A percentile compares a stretch with the other conserved stretches of the same genome.
Conservation (phyloP, 2,329 filamentous ascomycete species). For the Pseudogymnoascus sp. region DNA sequence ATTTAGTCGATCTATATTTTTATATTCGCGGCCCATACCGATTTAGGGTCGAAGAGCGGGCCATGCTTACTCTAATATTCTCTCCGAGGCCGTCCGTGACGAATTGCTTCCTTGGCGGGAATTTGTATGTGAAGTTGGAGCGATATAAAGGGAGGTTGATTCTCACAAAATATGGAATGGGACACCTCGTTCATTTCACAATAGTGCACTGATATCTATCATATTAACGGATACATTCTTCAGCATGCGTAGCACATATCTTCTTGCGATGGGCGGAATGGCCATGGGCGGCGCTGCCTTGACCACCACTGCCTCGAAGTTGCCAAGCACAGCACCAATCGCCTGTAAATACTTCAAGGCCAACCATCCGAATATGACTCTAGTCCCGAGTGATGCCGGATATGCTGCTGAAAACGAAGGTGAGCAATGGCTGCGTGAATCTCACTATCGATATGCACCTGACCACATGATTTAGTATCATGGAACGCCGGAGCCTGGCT, state of each 20-base stretch:
- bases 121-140: neutral
- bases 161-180: neutral
- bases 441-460: neutral
- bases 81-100: neutral
- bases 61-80: neutral
- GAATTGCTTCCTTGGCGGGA: neutral
- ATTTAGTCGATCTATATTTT: neutral
- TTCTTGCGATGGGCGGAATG: neutral
- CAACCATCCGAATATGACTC: slow-evolving; percentile 13
- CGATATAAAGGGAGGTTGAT: neutral
- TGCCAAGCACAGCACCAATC: neutral
- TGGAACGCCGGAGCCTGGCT: slow-evolving; percentile 16
- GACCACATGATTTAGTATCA: slow-evolving; percentile 10
- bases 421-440: neutral
- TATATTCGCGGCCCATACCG: neutral
- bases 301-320: neutral
- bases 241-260: neutral
- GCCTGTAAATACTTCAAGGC: slow-evolving; percentile 13
- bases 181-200: neutral
- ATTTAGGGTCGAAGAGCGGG: neutral
- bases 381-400: slow-evolving; percentile 11
- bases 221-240: neutral
- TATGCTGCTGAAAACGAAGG: slow-evolving; percentile 15
- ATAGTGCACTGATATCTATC: neutral
- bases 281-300: neutral